Evolutionary conservation across 2,329 filamentous ascomycete genomes (phyloP), one percentile per base, ranked within the genome.

Genomic region (Ophiocordyceps camponoti-saundersi): DNA sequence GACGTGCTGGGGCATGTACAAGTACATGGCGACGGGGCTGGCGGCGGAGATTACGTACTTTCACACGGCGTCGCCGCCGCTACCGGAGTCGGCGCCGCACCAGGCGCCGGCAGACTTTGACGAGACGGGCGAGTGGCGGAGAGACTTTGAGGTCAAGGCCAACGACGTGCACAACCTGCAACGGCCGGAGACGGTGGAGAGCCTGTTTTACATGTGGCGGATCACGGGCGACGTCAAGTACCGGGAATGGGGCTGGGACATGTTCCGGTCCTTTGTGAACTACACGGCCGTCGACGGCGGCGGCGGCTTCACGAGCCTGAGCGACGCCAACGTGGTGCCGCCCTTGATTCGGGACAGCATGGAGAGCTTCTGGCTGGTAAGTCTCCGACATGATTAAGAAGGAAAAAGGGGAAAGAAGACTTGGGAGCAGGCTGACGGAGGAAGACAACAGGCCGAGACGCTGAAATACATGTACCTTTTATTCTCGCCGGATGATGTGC

Each of bases 1-100:
- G 50, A 96, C 92, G 1, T 98, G 92, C 71, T 95, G 90, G 85
- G 89, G 85, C 57, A 98, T 93, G 79, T 98, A 98, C 68, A 84
- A 87, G 59, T 81, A 73, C 56, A 95, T 89, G 58, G 77, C 80
- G 10, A 96, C 92, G 0, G 90, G 89, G 0, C 76, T 98, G n/a
- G 89, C 92, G 0, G 81, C 85, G 0, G 92, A 98, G 65, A 98
- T 98, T 57, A 85, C 87, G 0, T 85, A 94, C 65, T 98, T 98
- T 65, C 72, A 85, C 47, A 73, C 93, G 47, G 73, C 78, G 54
- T 67, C 78, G 30, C 82, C 83, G 2, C 82, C 86, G 22, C 71
- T 78, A 51, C 51, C 58, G 8, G 77, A 77, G 56, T 71, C 74
- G 23, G 72, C 71, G 23, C 58, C 69, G 54, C 63, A 65, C 65